A percentile compares a stretch with the other conserved stretches of the same genome.
phyloP scores from a whole-genome alignment of 495 filamentous ascomycete species.

The Lepraria neglecta region DNA sequence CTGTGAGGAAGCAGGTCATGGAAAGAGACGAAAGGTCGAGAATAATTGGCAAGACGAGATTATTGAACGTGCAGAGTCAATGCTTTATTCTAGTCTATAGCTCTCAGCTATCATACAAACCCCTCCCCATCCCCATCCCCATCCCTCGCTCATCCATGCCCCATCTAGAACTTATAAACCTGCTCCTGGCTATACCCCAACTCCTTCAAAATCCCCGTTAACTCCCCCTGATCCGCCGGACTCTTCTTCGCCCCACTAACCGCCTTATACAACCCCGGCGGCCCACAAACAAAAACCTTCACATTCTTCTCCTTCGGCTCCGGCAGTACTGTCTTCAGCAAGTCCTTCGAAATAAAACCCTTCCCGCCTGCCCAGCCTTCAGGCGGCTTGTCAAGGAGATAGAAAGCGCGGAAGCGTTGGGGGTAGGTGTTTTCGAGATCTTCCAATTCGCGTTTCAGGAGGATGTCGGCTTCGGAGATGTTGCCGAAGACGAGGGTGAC shows the following conservation, averaged over 20 bases:
- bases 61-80: background rate
- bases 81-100: conserved; percentile 10
- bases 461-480: conserved; percentile 56
- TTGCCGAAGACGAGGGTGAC: conserved; percentile 61
- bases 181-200: conserved; percentile 88
- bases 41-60: background rate
- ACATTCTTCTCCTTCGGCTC: conserved; percentile 49
- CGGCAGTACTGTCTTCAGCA: conserved; percentile 46
- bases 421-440: conserved; percentile 48
- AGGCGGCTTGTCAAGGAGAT: conserved; percentile 49
- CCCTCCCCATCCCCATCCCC: background rate
- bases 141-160: too few species aligned
- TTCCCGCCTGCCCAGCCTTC: conserved; percentile 40
- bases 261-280: conserved; percentile 87
- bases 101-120: background rate
- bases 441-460: conserved; percentile 50
- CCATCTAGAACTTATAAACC: conserved; percentile 89
- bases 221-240: conserved; percentile 86
- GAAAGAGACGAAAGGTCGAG: background rate
- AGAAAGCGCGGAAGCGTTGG: conserved; percentile 51
- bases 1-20: background rate
- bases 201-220: conserved; percentile 77
- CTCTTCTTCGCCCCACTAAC: conserved; percentile 84
- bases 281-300: conserved; percentile 65
- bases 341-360: conserved; percentile 51